A percentile compares a stretch with the other conserved stretches of the same genome.
Conservation (phyloP, 192 early-diverging fungal genomes). For the Cladochytrium replicatum region DNA sequence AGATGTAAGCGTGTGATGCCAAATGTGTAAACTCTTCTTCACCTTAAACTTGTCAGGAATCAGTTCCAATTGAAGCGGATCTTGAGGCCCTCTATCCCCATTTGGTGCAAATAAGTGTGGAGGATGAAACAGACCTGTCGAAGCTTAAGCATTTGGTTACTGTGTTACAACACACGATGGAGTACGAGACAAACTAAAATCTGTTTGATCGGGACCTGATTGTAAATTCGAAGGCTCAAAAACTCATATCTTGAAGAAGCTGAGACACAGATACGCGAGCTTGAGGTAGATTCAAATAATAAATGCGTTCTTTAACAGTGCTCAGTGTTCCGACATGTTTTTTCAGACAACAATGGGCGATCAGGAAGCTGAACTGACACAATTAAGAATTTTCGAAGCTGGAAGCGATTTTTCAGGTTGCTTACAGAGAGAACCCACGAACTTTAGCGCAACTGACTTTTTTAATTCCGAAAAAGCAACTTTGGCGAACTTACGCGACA, state of each 20-base stretch:
- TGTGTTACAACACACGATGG: not conserved
- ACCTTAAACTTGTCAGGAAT: no score
- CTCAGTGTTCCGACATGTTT: not conserved
- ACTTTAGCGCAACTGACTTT: not conserved
- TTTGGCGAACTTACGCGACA: conserved; percentile 23
- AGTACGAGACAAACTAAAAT: not conserved
- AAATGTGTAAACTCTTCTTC: no score
- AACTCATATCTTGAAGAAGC: conserved; percentile 30
- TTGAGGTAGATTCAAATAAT: conserved; percentile 20
- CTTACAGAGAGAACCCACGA: conserved; percentile 5
- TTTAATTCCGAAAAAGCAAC: conserved; percentile 8
- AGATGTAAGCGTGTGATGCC: no score
- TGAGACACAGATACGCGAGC: conserved; percentile 19
- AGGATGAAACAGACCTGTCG: no score
- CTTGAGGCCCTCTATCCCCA: no score
- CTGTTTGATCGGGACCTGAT: no score
- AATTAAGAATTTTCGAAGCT: conserved; percentile 14
- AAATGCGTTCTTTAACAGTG: not conserved
- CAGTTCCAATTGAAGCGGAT: no score
- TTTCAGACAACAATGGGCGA: conserved; percentile 13
- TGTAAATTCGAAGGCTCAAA: conserved; percentile 30
- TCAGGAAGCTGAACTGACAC: conserved; percentile 13
- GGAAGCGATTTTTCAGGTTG: conserved; percentile 10
- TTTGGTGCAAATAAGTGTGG: no score
- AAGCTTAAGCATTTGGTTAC: no score